Conservation (phyloP, 140 eudicot genomes). For the Anethum foeniculum region DNA sequence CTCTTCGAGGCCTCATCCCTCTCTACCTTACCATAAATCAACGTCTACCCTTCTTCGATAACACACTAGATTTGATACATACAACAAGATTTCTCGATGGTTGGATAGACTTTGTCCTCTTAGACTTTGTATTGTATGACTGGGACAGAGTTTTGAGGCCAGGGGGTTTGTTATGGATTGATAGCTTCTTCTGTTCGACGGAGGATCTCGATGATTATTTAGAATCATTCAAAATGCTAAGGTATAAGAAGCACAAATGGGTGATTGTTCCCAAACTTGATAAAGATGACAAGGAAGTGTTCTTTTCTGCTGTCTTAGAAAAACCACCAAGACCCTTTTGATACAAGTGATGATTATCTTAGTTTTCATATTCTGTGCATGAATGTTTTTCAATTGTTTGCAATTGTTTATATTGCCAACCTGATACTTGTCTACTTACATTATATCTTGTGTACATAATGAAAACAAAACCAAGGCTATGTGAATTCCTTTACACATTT, state of each 20-base stretch:
- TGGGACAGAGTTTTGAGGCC: conserved; percentile 87
- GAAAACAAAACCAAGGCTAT: neutral
- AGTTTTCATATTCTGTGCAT: neutral
- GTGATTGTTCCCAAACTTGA: conserved; percentile 58
- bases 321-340: conserved; percentile 71
- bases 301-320: conserved; percentile 72
- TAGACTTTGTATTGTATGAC: conserved; percentile 64
- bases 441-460: neutral
- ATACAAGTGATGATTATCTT: neutral
- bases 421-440: neutral
- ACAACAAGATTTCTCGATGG: conserved; percentile 75
- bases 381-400: neutral
- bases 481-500: too few relatives aligned
- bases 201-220: conserved; percentile 64
- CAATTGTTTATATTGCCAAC: neutral
- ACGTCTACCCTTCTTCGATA: conserved; percentile 71
- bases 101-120: conserved; percentile 62
- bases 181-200: conserved; percentile 63
- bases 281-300: conserved; percentile 51
- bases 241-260: conserved; percentile 72
- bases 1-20: conserved; percentile 66
- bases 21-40: conserved; percentile 69
- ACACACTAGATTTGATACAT: conserved; percentile 71
- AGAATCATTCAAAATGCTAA: conserved; percentile 44
- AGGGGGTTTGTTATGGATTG: conserved; percentile 79